phyloP scores from a whole-genome alignment of 169 alveolate genomes.

The Cryptosporidium baileyi region DNA sequence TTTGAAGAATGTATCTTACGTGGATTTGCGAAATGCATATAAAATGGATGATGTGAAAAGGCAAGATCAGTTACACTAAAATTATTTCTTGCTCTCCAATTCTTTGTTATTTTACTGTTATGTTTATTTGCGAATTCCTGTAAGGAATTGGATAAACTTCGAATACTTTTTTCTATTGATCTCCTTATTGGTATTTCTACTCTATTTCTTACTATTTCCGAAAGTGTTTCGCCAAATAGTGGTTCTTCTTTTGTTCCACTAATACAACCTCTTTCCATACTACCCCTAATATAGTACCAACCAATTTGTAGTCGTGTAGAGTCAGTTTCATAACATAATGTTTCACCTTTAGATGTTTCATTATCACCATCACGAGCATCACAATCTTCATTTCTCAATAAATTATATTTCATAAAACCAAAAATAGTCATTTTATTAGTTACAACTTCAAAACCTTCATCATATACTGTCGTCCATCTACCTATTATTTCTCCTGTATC shows the following conservation, averaged over 20 bases:
- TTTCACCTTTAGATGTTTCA: conserved; percentile 70
- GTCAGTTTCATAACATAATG: conserved; percentile 74
- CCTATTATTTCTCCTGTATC: conserved; percentile 52
- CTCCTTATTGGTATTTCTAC: conserved; percentile 45
- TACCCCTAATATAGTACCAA: conserved; percentile 31
- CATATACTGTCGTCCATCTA: conserved; percentile 84
- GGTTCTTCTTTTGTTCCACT: conserved; percentile 24
- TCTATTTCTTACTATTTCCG: background rate
- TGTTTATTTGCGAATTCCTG: conserved; percentile 36
- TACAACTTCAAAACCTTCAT: conserved; percentile 81
- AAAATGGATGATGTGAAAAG: conserved; percentile 64
- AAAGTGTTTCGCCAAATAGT: background rate
- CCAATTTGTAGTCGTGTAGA: conserved; percentile 73
- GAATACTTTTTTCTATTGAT: conserved; percentile 2
- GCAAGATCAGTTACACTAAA: conserved; percentile 50
- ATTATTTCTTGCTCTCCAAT: conserved; percentile 58
- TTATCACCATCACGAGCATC: conserved; percentile 73
- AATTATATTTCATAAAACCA: conserved; percentile 70
- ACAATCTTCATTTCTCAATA: conserved; percentile 9
- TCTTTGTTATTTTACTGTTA: conserved; percentile 1
- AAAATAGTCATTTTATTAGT: conserved; percentile 42
- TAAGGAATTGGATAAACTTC: conserved; percentile 18
- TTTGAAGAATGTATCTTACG: conserved; percentile 10
- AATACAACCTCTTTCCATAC: conserved; percentile 35
- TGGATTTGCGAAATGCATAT: conserved; percentile 4